Evolutionary conservation across 345 rosid genomes (phyloP).

Genomic region (Melastoma malabathricum): DNA sequence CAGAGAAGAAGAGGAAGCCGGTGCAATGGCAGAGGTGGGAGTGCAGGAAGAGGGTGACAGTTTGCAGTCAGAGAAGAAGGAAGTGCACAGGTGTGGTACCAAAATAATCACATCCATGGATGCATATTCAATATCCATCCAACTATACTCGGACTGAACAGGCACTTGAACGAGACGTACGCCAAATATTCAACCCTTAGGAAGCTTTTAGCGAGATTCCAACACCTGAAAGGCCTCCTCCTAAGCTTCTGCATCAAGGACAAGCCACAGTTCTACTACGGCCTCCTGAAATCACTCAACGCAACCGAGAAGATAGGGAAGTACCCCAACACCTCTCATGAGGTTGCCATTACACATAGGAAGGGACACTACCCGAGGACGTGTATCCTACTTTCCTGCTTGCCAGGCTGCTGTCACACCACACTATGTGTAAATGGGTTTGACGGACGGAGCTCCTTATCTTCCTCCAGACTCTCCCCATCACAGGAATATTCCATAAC

Average conservation of each 20-base stretch:
- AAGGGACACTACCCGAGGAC: no score
- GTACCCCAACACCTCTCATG: not conserved
- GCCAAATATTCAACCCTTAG: not conserved
- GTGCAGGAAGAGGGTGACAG: slow-evolving; percentile 16
- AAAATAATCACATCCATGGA: no score
- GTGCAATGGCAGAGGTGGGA: slow-evolving; percentile 69
- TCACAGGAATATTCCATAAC: slow-evolving; percentile 1
- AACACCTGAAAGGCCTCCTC: not conserved
- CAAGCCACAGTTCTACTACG: not conserved
- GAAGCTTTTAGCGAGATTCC: not conserved
- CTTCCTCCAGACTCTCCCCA: not conserved
- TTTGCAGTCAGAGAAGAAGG: slow-evolving; percentile 38
- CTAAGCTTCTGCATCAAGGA: slow-evolving; percentile 1
- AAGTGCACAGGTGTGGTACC: slow-evolving; percentile 72
- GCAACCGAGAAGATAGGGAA: slow-evolving; percentile 2
- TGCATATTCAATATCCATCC: not conserved
- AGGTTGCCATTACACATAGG: not conserved
- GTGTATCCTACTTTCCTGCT: no score
- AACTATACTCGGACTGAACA: slow-evolving; percentile 9
- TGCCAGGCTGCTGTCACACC: slow-evolving; percentile 2
- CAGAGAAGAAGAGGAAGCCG: slow-evolving; percentile 74
- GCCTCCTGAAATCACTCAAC: not conserved
- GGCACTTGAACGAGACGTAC: not conserved
- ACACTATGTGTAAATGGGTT: no score
- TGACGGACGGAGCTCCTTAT: slow-evolving; percentile 6